These are phyloP conservation scores for Saccharomyces kudriavzevii DNA, from an alignment of 805 yeast species.

Conservation along the genomic window DNA sequence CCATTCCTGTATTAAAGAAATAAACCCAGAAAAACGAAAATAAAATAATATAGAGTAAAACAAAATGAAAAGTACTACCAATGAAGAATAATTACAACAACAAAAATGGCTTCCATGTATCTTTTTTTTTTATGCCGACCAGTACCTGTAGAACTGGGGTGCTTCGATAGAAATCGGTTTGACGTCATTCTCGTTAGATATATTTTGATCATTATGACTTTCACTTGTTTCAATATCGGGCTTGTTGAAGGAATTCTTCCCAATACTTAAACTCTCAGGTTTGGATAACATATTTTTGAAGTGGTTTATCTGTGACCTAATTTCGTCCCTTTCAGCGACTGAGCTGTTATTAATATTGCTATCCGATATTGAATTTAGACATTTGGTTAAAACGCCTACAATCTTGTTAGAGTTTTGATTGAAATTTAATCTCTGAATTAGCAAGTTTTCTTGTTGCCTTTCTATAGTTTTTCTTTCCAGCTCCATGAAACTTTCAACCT, in stretches of 20 bases:
- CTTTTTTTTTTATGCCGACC: slow-evolving; percentile 42
- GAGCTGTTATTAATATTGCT: slow-evolving; percentile 2
- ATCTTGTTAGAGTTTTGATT: slow-evolving; percentile 49
- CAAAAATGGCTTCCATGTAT: background rate
- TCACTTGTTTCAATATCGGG: slow-evolving; percentile 5
- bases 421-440: slow-evolving; percentile 58
- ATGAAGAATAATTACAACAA: background rate
- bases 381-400: slow-evolving; percentile 28
- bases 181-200: slow-evolving; percentile 27
- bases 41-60: background rate
- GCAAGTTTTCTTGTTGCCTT: slow-evolving; percentile 57
- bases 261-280: slow-evolving; percentile 28
- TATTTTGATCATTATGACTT: slow-evolving; percentile 16
- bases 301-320: background rate
- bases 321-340: slow-evolving; percentile 11
- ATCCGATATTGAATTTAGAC: background rate
- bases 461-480: slow-evolving; percentile 52
- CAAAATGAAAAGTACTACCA: background rate
- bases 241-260: slow-evolving; percentile 3
- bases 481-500: slow-evolving; percentile 58
- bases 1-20: background rate
- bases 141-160: slow-evolving; percentile 56
- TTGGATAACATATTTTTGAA: slow-evolving; percentile 10
- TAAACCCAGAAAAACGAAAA: background rate
- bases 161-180: slow-evolving; percentile 54